These are phyloP conservation scores for Paramecium tetraurelia DNA, from an alignment of 73 alveolate genomes.

Conservation along the genomic window DNA sequence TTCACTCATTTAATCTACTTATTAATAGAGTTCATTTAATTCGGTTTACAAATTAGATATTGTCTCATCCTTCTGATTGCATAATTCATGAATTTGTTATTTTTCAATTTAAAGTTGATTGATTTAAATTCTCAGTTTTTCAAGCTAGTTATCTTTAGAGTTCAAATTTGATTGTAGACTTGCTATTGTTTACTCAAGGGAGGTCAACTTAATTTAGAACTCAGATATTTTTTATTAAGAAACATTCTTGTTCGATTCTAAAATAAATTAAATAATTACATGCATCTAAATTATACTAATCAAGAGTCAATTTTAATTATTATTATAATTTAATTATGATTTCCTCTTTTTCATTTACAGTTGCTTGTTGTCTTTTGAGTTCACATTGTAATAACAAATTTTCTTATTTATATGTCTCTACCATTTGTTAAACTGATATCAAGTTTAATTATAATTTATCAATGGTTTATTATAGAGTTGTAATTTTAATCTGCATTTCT, in stretches of 20 bases:
- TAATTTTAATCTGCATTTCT: not conserved
- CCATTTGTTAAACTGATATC: not conserved
- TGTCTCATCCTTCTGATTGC: not conserved
- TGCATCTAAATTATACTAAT: not conserved
- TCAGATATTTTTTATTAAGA: not conserved
- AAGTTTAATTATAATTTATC: not conserved
- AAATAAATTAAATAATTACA: not conserved
- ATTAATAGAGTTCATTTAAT: not conserved
- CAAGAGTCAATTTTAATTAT: not conserved
- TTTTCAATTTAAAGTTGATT: not conserved
- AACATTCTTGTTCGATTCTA: not conserved
- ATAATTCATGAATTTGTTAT: not conserved
- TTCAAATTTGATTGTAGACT: not conserved
- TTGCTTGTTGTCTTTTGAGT: not conserved
- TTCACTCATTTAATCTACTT: not conserved
- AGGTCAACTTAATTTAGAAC: not conserved
- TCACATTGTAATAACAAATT: not conserved
- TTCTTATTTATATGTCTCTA: not conserved
- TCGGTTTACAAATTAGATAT: not conserved
- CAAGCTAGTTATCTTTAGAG: not conserved
- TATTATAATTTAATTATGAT: not conserved
- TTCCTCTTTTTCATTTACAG: not conserved
- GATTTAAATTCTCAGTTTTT: not conserved
- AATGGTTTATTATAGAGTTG: not conserved
- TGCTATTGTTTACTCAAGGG: not conserved